Conservation (phyloP, 1,139 yeast species). For the Debaryomyces udenii region DNA sequence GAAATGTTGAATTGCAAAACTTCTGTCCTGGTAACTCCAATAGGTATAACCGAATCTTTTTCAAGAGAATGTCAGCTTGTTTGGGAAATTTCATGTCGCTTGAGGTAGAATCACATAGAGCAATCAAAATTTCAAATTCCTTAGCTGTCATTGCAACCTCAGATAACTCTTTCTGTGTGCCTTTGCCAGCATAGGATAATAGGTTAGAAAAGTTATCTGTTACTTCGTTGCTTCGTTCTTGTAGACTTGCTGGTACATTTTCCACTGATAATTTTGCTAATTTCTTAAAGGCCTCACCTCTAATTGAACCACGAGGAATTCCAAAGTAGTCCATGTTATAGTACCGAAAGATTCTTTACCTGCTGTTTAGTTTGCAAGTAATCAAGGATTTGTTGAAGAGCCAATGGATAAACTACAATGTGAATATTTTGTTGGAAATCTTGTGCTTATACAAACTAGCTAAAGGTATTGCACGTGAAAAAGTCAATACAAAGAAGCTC, state of each 20-base stretch:
- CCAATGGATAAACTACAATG: too few relatives aligned
- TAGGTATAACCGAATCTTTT: slow-evolving; percentile 60
- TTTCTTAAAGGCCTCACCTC: slow-evolving; percentile 63
- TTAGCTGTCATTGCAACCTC: slow-evolving; percentile 49
- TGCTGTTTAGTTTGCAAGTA: too few relatives aligned
- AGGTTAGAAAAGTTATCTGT: slow-evolving; percentile 31
- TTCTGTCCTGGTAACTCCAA: slow-evolving; percentile 59
- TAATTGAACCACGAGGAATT: slow-evolving; percentile 46
- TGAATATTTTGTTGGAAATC: too few relatives aligned
- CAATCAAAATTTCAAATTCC: slow-evolving; percentile 73
- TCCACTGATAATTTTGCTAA: slow-evolving; percentile 33
- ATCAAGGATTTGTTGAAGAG: too few relatives aligned
- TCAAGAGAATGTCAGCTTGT: slow-evolving; percentile 56
- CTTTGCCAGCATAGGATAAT: slow-evolving; percentile 25
- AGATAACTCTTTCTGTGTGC: slow-evolving; percentile 19
- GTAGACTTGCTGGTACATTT: slow-evolving; percentile 22
- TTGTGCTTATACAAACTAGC: background rate
- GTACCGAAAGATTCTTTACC: background rate
- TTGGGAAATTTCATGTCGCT: slow-evolving; percentile 38
- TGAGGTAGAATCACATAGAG: slow-evolving; percentile 60
- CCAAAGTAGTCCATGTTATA: slow-evolving; percentile 42
- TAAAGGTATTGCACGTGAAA: too few relatives aligned
- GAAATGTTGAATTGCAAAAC: slow-evolving; percentile 28
- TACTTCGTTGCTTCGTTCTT: slow-evolving; percentile 17
- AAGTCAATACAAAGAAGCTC: background rate